Evolutionary conservation across 331 rosid species (phyloP), one percentile per base, ranked within the genome.

Genomic region (Quercus lobata): DNA sequence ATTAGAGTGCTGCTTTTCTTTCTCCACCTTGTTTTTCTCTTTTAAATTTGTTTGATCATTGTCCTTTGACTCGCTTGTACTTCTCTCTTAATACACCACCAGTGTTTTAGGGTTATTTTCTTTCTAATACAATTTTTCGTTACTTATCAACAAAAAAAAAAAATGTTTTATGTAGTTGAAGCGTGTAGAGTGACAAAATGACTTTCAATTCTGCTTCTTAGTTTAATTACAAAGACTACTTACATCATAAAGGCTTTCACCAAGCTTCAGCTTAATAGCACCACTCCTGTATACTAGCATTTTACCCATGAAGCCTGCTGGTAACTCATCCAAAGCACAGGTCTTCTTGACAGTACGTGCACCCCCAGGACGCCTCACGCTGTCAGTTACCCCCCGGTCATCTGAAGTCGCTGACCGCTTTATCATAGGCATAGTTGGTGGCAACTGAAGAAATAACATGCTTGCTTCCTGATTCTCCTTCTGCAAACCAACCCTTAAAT

Each of bases 271-370:
- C 86, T 90, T 95, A 86, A 93, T 62, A 52, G 86, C 89, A 80
- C 98, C 97, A 69, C 97, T 92, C 85, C 18, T 86, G 85, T 90
- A 92, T 57, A 93, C 91, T 11, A 91, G 83, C 94, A 92, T 87
- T 90, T 95, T 93, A 53, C 99, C 99, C 83, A 95, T 85, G 76
- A 80, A 84, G 74, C 97, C 97, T 15, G 88, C 74, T 77, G 97
- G 92, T 80, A 91, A 58, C 32, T 88, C 91, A 9, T 80, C 61
- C 86, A 86, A 70, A 71, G 84, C 73, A 78, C 82, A 77, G 11
- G 85, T 73, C 78, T 75, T 86, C 61, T 57, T 83, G 18, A 2
- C 72, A 25, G 80, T 44, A 71, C 7, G 56, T 6, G 81, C 63
- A 17, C 77, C 85, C 54, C 68, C 58, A 7, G 77, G 73, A 71